phyloP scores from a whole-genome alignment of 441 rosid species.

The Macaranga tanarius region DNA sequence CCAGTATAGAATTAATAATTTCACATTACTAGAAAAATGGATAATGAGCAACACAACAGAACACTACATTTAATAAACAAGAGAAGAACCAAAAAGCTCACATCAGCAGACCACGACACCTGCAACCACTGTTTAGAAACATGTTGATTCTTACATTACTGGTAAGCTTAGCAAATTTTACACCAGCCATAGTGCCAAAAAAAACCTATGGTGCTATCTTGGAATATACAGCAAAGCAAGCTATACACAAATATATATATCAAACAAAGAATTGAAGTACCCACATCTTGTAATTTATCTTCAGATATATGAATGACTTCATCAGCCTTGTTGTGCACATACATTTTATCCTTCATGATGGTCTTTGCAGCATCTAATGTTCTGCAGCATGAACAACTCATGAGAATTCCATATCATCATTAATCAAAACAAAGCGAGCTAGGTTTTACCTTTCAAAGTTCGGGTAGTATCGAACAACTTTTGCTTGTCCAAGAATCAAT shows the following conservation, averaged over 20 bases:
- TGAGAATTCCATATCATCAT: conserved; percentile 21
- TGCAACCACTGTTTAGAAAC: neutral
- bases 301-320: conserved; percentile 59
- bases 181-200: neutral
- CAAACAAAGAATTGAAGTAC: conserved; percentile 27
- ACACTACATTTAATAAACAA: neutral
- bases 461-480: conserved; percentile 83
- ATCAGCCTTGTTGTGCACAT: conserved; percentile 69
- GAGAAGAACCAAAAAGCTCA: conserved; percentile 6
- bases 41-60: neutral
- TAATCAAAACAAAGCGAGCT: conserved; percentile 17
- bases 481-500: conserved; percentile 90
- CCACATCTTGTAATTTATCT: conserved; percentile 73
- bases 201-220: neutral
- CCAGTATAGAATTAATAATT: neutral
- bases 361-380: conserved; percentile 67
- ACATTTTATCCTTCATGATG: conserved; percentile 68
- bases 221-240: conserved; percentile 8
- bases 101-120: neutral
- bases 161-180: conserved; percentile 1
- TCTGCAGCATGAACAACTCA: conserved; percentile 48
- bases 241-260: neutral
- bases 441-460: conserved; percentile 70
- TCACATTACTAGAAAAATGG: neutral
- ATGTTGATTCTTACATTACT: neutral